Base-by-base conservation (phyloP, 352 stramenopile species). In the Phytophthora sojae region DNA sequence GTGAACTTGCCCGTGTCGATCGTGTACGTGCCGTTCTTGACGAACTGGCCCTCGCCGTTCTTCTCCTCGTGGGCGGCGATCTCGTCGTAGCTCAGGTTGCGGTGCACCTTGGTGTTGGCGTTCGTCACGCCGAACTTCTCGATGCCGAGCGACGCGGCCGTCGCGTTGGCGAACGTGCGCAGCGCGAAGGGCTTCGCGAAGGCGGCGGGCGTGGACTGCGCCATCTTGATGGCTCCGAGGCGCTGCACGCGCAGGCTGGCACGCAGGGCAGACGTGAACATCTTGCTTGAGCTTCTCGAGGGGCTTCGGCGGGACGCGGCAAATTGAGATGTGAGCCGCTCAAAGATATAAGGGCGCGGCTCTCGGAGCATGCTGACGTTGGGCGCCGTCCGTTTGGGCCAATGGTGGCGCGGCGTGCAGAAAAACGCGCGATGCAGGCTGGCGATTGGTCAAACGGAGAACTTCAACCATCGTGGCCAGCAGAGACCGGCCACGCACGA, bases 81-180 rank as follows among this genome's bases (percentile, higher is more conserved):
- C 67, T 99, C 86, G 58, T 97, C 92, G 82, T 98, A 99, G 54
- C 88, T 97, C 75, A 99, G 73, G 81, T 99, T 99, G 71, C 90
- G 92, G 88, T 63, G 85, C 96, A 76, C 44, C 69, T 97, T 97
- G 58, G 91, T 87, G 26, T 83, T 92, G n/a, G 86, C 76, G 67
- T 90, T 94, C 42, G 82, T 98, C 71, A 99, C 94, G 51, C 96
- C 96, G 55, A 98, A 90, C 61, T 89, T 89, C 47, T 95, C 88
- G 42, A 99, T 78, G n/a, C 80, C 83, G 8, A 91, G 76, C 66
- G 82, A 69, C 60, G 77, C 42, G 12, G 83, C 82, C 52, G 65
- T 75, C 11, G 83, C 71, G 54, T 83, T 90, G 15, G 79, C 77
- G 45, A 90, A 86, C 52, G 65, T 62, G 49, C 76, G 76, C 60